These are phyloP conservation scores for Zoysia matrella DNA, from an alignment of 202 grass and related monocot species.

Conservation along the genomic window DNA sequence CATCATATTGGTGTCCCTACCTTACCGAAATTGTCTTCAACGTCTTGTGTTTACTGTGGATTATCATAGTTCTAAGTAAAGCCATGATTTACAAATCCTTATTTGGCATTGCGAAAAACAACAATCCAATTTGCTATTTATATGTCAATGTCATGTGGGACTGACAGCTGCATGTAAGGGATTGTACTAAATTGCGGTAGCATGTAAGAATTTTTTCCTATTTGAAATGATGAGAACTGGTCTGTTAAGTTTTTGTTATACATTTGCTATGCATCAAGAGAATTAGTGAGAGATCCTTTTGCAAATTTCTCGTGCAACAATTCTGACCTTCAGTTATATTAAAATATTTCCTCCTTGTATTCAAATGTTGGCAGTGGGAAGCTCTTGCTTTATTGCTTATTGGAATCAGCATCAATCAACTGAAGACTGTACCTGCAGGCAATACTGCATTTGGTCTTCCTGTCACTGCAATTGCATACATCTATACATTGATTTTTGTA, in stretches of 20 bases:
- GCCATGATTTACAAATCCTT: neutral
- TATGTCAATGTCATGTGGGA: neutral
- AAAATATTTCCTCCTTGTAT: slow-evolving; percentile 12
- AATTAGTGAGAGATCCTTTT: slow-evolving; percentile 19
- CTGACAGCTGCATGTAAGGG: neutral
- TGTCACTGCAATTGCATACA: slow-evolving; percentile 78
- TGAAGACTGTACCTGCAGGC: slow-evolving; percentile 68
- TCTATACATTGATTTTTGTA: slow-evolving; percentile 48
- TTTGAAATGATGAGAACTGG: slow-evolving; percentile 17
- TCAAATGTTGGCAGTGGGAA: slow-evolving; percentile 81
- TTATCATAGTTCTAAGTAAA: slow-evolving; percentile 11
- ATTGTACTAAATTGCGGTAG: neutral
- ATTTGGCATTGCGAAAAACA: neutral
- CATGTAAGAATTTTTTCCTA: neutral
- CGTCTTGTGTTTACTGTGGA: neutral
- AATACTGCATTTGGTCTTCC: slow-evolving; percentile 72
- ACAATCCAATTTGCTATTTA: neutral
- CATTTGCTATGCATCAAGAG: neutral
- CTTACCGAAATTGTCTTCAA: slow-evolving; percentile 20
- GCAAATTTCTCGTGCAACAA: neutral
- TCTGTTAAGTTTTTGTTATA: neutral
- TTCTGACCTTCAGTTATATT: slow-evolving; percentile 23
- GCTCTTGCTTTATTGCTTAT: slow-evolving; percentile 93
- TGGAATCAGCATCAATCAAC: slow-evolving; percentile 47
- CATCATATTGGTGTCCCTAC: neutral